Evolutionary conservation across 805 yeast species (phyloP), one percentile per base, ranked within the genome.

Genomic region (Ogataea chonburiensis): DNA sequence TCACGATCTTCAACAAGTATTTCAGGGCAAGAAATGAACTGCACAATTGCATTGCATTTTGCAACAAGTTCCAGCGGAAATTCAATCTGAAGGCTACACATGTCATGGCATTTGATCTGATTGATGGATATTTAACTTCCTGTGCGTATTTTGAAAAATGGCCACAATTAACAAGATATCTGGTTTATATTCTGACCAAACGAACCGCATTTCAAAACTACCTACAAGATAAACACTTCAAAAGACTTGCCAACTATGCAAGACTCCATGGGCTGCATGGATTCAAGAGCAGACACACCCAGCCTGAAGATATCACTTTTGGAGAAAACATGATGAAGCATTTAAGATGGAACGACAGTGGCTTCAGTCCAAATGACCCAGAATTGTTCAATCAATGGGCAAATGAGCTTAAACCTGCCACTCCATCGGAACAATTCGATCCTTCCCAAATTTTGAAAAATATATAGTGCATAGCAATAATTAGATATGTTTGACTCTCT

Each of bases 71-170:
- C 37, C 30, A 36, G 7, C 37, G 31, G 19, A 38, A 38, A 9
- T 52, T 47, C 24, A 24, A 37, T 4, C 23, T 39, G 2, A 30
- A 41, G 0, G 38, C 46, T 14, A 28, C 28, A n/a, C 39, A 37
- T n/a, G 25, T 43, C 15, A 25, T 56, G 7, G 43, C 46, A 10
- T 37, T 37, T 17, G 43, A 42, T n/a, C 17, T 57, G n/a, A 24
- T 56, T 3, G 42, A 47, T 17, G 31, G 32, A 3, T 43, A 55
- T 24, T 34, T 56, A 8, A 25, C 37, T 4, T 25, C 39, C 3
- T 49, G 53, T 22, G 22, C 38, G n/a, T 53, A 37, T 27, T 58
- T 58, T 35, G 52, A 51, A 3, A 43, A 50, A 9, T 58, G 63
- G 61, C 35, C 42, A 5, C 34, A 39, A 7, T 20, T 56, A 5